Conservation (phyloP, 2,329 filamentous ascomycete genomes). For the Paecilomyces niveus region DNA sequence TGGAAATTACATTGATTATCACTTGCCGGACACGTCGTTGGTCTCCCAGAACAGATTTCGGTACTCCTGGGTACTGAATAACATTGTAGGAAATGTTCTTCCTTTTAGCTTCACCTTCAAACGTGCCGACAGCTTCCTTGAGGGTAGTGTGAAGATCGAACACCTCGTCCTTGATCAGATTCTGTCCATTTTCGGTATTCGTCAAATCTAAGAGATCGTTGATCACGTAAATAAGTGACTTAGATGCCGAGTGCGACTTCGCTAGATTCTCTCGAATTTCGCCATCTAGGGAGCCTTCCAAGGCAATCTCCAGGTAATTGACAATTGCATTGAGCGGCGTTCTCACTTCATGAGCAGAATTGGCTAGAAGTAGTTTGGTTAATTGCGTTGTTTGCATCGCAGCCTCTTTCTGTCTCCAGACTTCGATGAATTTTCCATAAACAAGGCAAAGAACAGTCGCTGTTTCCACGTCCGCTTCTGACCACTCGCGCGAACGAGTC, state of each 20-base stretch:
- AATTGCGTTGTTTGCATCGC: conserved; percentile 75
- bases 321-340: conserved; percentile 91
- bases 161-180: conserved; percentile 70
- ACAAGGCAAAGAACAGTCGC: conserved; percentile 81
- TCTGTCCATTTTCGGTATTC: conserved; percentile 75
- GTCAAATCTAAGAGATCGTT: conserved; percentile 86
- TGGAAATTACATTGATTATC: conserved; percentile 74
- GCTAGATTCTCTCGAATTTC: conserved; percentile 80
- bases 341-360: conserved; percentile 85
- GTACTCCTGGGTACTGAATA: conserved; percentile 60
- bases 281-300: conserved; percentile 70
- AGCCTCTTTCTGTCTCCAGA: conserved; percentile 86
- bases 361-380: conserved; percentile 70
- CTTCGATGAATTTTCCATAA: conserved; percentile 84
- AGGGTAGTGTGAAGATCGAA: conserved; percentile 68
- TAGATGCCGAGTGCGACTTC: conserved; percentile 82
- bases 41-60: conserved; percentile 67
- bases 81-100: conserved; percentile 69
- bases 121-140: conserved; percentile 69
- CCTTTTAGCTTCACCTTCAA: conserved; percentile 64
- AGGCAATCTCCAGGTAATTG: conserved; percentile 85
- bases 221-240: conserved; percentile 88
- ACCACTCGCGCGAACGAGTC: conserved; percentile 81
- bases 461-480: conserved; percentile 81
- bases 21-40: conserved; percentile 73